phyloP scores from a whole-genome alignment of 495 filamentous ascomycete genomes.

The Pseudevernia furfuracea region DNA sequence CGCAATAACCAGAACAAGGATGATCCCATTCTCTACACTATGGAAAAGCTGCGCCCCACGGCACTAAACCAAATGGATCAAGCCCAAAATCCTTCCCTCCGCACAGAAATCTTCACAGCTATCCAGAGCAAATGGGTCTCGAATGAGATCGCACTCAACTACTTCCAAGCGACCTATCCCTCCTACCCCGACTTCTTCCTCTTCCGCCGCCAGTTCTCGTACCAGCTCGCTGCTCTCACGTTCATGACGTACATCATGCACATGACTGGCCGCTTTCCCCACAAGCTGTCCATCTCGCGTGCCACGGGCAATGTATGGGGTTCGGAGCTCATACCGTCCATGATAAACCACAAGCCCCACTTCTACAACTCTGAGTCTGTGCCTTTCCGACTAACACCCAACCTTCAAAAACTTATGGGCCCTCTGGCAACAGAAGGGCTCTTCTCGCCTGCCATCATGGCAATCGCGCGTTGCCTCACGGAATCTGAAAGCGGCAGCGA shows the following conservation, averaged over 20 bases:
- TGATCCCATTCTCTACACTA: slow-evolving; percentile 86
- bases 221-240: slow-evolving; percentile 90
- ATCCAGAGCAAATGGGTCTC: slow-evolving; percentile 90
- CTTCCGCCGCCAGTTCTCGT: slow-evolving; percentile 91
- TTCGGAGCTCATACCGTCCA: slow-evolving; percentile 78
- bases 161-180: slow-evolving; percentile 84
- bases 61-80: slow-evolving; percentile 43
- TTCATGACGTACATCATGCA: slow-evolving; percentile 99
- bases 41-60: slow-evolving; percentile 79
- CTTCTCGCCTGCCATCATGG: slow-evolving; percentile 86
- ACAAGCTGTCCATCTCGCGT: slow-evolving; percentile 87
- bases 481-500: slow-evolving; percentile 61
- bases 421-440: slow-evolving; percentile 93
- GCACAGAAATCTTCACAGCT: slow-evolving; percentile 76
- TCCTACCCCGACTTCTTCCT: slow-evolving; percentile 94
- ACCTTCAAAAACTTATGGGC: slow-evolving; percentile 90
- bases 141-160: slow-evolving; percentile 68
- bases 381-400: slow-evolving; percentile 94
- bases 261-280: slow-evolving; percentile 88
- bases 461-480: slow-evolving; percentile 89
- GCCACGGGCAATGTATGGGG: slow-evolving; percentile 92
- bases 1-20: slow-evolving; percentile 82
- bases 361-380: slow-evolving; percentile 94
- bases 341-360: slow-evolving; percentile 70
- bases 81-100: slow-evolving; percentile 56